Conservation (phyloP, 2,329 filamentous ascomycete genomes). For the Ophiocordyceps camponoti-saundersi region DNA sequence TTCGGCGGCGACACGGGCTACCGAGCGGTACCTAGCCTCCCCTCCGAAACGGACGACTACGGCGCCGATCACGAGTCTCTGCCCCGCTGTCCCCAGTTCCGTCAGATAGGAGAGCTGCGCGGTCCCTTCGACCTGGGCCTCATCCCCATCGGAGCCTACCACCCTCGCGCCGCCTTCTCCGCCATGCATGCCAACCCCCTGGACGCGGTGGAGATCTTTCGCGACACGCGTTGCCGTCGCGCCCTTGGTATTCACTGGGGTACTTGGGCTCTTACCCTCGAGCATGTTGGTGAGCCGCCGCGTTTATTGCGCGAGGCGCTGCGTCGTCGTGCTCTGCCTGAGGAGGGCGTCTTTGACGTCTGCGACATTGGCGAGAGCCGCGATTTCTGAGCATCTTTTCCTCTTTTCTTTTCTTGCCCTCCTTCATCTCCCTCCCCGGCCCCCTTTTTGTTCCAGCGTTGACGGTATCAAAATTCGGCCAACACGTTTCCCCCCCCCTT, state of each 20-base stretch:
- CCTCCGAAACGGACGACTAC: slow-evolving; percentile 49
- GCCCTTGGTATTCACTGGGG: slow-evolving; percentile 91
- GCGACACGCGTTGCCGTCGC: slow-evolving; percentile 58
- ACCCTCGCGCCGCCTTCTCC: slow-evolving; percentile 55
- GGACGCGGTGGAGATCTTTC: slow-evolving; percentile 80
- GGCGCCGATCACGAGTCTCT: slow-evolving; percentile 44
- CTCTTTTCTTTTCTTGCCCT: neutral
- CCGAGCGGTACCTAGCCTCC: slow-evolving; percentile 52
- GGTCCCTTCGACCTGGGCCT: slow-evolving; percentile 84
- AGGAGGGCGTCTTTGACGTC: slow-evolving; percentile 62
- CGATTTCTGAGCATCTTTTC: slow-evolving; percentile 41
- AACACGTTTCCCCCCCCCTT: neutral
- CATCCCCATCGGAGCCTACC: slow-evolving; percentile 86
- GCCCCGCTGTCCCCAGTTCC: slow-evolving; percentile 70
- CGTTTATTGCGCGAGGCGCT: slow-evolving; percentile 55
- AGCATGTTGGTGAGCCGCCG: slow-evolving; percentile 76
- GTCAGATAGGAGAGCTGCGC: slow-evolving; percentile 59
- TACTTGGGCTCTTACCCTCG: slow-evolving; percentile 70
- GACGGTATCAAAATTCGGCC: neutral
- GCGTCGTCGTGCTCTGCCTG: slow-evolving; percentile 44
- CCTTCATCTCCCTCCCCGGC: neutral
- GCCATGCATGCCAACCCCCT: slow-evolving; percentile 73
- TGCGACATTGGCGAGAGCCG: slow-evolving; percentile 73
- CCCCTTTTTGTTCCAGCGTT: neutral
- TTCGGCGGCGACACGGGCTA: slow-evolving; percentile 91